These are phyloP conservation scores for Eragrostis curvula DNA, from an alignment of 176 grass and related monocot genomes.

Conservation along the genomic window DNA sequence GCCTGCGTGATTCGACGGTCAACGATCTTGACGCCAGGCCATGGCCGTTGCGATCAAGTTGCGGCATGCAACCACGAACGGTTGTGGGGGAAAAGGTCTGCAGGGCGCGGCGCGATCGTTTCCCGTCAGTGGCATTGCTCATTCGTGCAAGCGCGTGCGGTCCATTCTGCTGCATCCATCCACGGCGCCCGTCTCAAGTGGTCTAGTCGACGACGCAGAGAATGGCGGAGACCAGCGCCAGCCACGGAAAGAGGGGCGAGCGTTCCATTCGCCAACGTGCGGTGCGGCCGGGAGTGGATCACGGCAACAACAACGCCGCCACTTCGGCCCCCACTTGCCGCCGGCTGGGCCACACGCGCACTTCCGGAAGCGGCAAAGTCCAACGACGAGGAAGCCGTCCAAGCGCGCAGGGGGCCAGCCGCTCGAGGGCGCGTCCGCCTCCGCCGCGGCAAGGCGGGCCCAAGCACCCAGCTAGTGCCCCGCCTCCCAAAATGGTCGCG, in stretches of 20 bases:
- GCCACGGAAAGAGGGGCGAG: not conserved
- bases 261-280: not conserved
- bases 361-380: conserved; percentile 1
- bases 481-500: not conserved
- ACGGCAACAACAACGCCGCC: not conserved
- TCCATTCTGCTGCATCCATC: not conserved
- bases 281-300: not conserved
- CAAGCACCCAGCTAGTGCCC: not conserved
- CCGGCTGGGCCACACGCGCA: not conserved
- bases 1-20: not conserved
- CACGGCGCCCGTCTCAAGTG: no score
- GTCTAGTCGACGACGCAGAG: no score
- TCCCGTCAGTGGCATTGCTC: not conserved
- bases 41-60: not conserved
- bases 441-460: not conserved
- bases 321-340: not conserved
- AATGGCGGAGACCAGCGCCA: not conserved
- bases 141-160: not conserved
- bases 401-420: not conserved
- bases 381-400: not conserved
- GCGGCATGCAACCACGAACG: no score
- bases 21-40: not conserved
- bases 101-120: no score
- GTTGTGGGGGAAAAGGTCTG: no score
- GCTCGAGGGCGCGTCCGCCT: not conserved